Evolutionary conservation across 192 early-diverging fungal genomes (phyloP), one percentile per base, ranked within the genome.

Genomic region (Thamnidium elegans): DNA sequence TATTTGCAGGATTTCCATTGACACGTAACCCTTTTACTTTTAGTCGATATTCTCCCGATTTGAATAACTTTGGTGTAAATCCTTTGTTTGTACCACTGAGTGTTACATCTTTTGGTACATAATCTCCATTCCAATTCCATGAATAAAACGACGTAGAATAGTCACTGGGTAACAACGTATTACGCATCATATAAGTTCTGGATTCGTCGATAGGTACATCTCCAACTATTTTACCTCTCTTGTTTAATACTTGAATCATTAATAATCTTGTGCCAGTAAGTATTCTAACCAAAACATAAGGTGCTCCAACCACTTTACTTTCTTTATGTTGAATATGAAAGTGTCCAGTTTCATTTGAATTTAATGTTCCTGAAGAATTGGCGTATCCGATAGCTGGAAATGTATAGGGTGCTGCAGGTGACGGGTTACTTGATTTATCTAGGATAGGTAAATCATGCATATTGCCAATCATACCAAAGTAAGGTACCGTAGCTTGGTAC

Each of bases 381-480:
- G 58, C 48, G 52, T 60, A 54, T 3, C 59, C 48, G 14, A 77
- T 62, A 14, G 43, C 31, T 10, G 78, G 78, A 45, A 69, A 69
- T 8, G 67, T 50, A 42, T 34, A 63, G 15, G 67, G 61, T 21
- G 34, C 23, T 53, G 60, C 54, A 23, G 20, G 19, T 11, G 19
- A 45, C 13, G 58, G 58, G 7, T 68, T 62, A 9, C 9, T 17
- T 3, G 32, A 53, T 13, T 47, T 48, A 23, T 80, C 75, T 21
- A 77, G 58, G 3, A 80, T 72, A 17, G 72, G 78, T 13, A 80
- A 68, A 21, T 69, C 56, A 44, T 47, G 36, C 58, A 81, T 68
- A 36, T 76, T 73, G 19, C 75, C 78, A 42, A 69, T 66, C 54
- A 80, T 61, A 50, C 79, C 79, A 52, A 69, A 68, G 64, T 75